phyloP scores from a whole-genome alignment of 495 filamentous ascomycete genomes.

The Barbatosphaeria neglecta region DNA sequence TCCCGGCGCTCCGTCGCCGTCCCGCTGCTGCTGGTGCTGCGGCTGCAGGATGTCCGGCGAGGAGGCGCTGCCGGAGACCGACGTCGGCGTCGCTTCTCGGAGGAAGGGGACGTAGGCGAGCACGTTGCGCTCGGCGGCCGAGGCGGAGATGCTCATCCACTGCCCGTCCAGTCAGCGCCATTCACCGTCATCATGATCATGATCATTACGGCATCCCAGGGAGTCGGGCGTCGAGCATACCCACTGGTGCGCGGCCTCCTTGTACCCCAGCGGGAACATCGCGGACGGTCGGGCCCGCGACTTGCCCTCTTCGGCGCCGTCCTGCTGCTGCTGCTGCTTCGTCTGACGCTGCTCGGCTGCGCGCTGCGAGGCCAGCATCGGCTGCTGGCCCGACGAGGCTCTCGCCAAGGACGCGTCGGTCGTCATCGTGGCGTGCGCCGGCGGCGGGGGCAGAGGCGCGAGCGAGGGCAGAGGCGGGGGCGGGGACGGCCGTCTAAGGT shows the following conservation, averaged over 20 bases:
- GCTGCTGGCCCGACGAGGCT: constrained; percentile 25
- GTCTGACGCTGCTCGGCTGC: constrained; percentile 24
- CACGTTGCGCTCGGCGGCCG: constrained; percentile 81
- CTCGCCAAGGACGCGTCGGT: constrained; percentile 16
- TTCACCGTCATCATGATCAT: neutral
- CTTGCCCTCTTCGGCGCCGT: neutral
- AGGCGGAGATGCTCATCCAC: constrained; percentile 76
- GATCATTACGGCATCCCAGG: neutral
- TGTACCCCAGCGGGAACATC: constrained; percentile 74
- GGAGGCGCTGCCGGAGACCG: constrained; percentile 32
- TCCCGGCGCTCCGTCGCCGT: constrained; percentile 29
- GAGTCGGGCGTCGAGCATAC: constrained; percentile 34
- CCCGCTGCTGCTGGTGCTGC: neutral
- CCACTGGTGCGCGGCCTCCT: constrained; percentile 88
- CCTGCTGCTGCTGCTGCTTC: constrained; percentile 16
- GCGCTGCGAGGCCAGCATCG: constrained; percentile 41
- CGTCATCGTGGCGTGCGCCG: constrained; percentile 19
- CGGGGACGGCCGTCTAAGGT: neutral
- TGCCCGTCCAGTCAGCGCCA: constrained; percentile 17
- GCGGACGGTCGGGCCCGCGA: constrained; percentile 16
- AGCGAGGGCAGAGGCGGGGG: neutral
- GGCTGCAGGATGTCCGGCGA: constrained; percentile 32
- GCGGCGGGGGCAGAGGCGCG: neutral
- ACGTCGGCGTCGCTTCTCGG: constrained; percentile 53
- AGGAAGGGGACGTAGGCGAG: constrained; percentile 81